Conservation (phyloP, 371 early-diverging fungal genomes). For the Nematocida sp. region DNA sequence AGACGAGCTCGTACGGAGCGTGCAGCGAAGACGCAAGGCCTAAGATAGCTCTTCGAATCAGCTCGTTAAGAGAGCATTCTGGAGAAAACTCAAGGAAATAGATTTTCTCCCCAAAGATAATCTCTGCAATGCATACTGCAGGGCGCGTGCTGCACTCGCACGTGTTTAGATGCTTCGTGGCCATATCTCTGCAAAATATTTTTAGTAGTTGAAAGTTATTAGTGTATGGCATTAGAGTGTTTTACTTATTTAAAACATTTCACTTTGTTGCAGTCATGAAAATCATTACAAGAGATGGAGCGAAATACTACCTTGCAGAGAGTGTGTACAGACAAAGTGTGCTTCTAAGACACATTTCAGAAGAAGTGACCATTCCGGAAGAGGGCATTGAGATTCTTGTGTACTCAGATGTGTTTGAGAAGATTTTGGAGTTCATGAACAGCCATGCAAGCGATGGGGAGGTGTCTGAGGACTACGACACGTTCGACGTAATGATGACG, state of each 20-base stretch:
- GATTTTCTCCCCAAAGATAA: constrained; percentile 51
- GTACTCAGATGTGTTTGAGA: constrained; percentile 2
- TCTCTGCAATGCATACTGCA: not conserved
- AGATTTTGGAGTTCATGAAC: constrained; percentile 30
- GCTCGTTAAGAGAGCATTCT: not conserved
- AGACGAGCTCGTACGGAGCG: not conserved
- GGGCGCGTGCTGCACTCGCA: too few relatives aligned
- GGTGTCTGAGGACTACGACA: constrained; percentile 12
- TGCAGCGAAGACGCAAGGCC: constrained; percentile 5
- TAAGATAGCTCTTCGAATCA: constrained; percentile 2
- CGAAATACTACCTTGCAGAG: not conserved
- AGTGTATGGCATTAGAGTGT: constrained; percentile 9
- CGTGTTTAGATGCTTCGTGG: too few relatives aligned
- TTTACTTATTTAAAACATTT: constrained; percentile 39
- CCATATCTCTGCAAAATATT: not conserved
- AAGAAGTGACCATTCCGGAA: not conserved
- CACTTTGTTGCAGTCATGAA: not conserved
- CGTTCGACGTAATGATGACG: constrained; percentile 35
- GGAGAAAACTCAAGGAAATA: constrained; percentile 4
- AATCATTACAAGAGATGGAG: constrained; percentile 3
- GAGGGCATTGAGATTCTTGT: constrained; percentile 14
- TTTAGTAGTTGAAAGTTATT: too few relatives aligned
- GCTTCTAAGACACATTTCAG: constrained; percentile 2
- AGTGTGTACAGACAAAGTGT: constrained; percentile 26
- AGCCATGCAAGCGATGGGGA: not conserved